Percentiles rank a stretch among this genome's conserved stretches.
Conservation (phyloP, 1,139 yeast species). For the Scheffersomyces cryptocercus region DNA sequence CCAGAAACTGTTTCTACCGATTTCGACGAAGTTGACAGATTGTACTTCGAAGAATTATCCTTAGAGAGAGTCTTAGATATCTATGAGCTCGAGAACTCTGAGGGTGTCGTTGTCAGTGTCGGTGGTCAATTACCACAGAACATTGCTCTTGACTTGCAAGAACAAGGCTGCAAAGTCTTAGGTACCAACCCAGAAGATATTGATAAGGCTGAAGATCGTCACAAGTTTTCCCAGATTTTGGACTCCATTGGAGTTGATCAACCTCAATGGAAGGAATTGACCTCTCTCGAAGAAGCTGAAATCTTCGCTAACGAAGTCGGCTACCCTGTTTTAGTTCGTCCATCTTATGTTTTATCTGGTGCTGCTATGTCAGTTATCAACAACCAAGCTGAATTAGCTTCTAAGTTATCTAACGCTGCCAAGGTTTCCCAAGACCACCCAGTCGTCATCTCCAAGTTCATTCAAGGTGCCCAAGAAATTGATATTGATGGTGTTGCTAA, state of each 20-base stretch:
- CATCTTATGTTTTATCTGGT: slow-evolving; percentile 95
- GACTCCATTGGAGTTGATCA: slow-evolving; percentile 90
- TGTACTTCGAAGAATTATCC: slow-evolving; percentile 92
- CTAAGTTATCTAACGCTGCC: slow-evolving; percentile 82
- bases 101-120: slow-evolving; percentile 92
- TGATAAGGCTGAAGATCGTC: slow-evolving; percentile 97
- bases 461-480: slow-evolving; percentile 93
- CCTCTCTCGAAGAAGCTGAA: slow-evolving; percentile 84
- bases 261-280: slow-evolving; percentile 96
- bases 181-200: slow-evolving; percentile 96
- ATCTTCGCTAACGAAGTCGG: slow-evolving; percentile 82
- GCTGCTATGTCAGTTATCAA: slow-evolving; percentile 97
- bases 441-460: slow-evolving; percentile 94
- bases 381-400: slow-evolving; percentile 73
- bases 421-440: slow-evolving; percentile 95
- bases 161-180: slow-evolving; percentile 81
- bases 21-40: slow-evolving; percentile 96
- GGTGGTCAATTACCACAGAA: slow-evolving; percentile 99
- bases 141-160: slow-evolving; percentile 83
- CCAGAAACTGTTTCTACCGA: slow-evolving; percentile 99
- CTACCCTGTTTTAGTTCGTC: slow-evolving; percentile 96
- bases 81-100: slow-evolving; percentile 85
- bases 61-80: slow-evolving; percentile 97
- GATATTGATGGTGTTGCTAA: slow-evolving; percentile 96
- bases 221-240: slow-evolving; percentile 91